Base-by-base conservation (phyloP, 495 filamentous ascomycete species). In the Penicillium argentinense region DNA sequence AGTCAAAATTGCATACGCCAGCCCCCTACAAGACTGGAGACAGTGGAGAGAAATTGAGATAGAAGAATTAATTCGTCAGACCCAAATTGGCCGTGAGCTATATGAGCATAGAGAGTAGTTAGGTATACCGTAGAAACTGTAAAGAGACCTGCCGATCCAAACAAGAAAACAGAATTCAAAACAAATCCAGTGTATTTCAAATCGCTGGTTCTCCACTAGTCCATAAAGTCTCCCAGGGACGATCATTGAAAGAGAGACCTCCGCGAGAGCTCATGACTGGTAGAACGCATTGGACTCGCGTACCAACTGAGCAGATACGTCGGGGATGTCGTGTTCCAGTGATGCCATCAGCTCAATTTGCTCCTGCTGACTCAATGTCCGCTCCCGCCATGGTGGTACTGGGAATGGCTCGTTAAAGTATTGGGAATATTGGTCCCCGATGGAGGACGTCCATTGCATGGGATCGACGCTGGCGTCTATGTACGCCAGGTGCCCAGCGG, bases 331-430 rank as follows among this genome's bases (percentile, higher is more conserved):
- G 23, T 78, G 74, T 52, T 85, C 83, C 18, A 88, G 62, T 27
- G 79, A 76, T 23, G 77, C 72, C 81, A 88, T 82, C 40, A 89
- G 64, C 67, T 88, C 82, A 30, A 82, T 63, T 62, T 88, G 86
- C 60, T 88, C 82, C 56, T 86, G 75, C 42, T 86, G 82, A 34
- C 78, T 86, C 41, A 89, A 66, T 29, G 83, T 86, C 32, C 82
- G 79, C 30, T 80, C 75, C 8, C 84, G 71, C 60, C 76, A 68
- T 22, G 73, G 47, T 53, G 64, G 60, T 37, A 69, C 23, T 28
- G 75, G 60, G 42, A 67, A 73, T 5, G 73, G 65, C 34, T 72
- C 73, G 26, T 72, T 65, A 39, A 74, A 69, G 46, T 77, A 78
- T 42, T 75, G 73, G 14, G 74, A 78, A 41, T 76, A 77, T 38